phyloP scores from a whole-genome alignment of 208 protist genomes.

The Phytomonas sp. region DNA sequence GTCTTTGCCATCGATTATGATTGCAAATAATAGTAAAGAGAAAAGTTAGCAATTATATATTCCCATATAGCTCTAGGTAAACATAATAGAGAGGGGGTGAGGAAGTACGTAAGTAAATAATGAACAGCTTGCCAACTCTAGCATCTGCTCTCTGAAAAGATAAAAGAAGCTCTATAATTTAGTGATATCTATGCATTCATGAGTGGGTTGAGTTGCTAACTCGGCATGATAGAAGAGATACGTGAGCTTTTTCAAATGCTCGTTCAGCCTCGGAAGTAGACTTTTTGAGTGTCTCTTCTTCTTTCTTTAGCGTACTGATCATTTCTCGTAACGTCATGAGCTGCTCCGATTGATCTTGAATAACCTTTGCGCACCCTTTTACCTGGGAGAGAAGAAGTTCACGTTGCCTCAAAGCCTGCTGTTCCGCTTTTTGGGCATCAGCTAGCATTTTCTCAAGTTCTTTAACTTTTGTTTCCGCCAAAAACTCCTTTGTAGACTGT shows the following conservation, averaged over 20 bases:
- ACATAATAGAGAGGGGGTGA: background rate
- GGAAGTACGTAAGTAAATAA: background rate
- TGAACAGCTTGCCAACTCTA: background rate
- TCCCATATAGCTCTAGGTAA: background rate
- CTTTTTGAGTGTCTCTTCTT: conserved; percentile 28
- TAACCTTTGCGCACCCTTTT: conserved; percentile 39
- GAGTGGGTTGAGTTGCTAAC: background rate
- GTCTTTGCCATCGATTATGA: background rate
- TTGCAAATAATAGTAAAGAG: background rate
- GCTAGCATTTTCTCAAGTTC: conserved; percentile 55
- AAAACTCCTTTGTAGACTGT: background rate
- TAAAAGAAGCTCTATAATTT: background rate
- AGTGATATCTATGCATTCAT: background rate
- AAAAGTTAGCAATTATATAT: conserved; percentile 9
- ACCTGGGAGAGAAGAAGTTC: conserved; percentile 49
- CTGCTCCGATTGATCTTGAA: conserved; percentile 48
- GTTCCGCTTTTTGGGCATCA: conserved; percentile 34
- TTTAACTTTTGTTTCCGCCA: conserved; percentile 40
- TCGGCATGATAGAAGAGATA: conserved; percentile 30
- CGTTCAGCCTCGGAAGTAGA: conserved; percentile 45
- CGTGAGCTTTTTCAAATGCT: conserved; percentile 72
- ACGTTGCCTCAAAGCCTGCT: conserved; percentile 30
- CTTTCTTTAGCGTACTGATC: conserved; percentile 31
- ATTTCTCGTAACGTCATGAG: conserved; percentile 32
- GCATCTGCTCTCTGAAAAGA: background rate